Evolutionary conservation across 805 yeast genomes (phyloP), one percentile per base, ranked within the genome.

Genomic region (Myxozyma sirexii): DNA sequence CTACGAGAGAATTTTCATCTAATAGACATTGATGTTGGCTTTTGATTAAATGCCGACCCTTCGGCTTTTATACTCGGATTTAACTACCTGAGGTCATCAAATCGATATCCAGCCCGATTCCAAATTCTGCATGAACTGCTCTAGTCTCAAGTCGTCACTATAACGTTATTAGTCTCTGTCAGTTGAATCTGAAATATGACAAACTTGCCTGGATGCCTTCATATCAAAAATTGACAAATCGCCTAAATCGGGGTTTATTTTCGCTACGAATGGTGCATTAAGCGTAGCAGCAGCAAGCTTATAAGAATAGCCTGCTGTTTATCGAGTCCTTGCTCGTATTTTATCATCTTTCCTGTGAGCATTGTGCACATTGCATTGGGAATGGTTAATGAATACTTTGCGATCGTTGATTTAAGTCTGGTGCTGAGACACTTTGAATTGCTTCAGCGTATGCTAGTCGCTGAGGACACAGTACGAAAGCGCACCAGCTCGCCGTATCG

Each of bases 111-210:
- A 56, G 44, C n/a, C 59, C 59, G 23, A 57, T 19, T 57, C 61
- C 44, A 57, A 44, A 48, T 57, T 57, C 33, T 57, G 61, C 61
- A 57, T 45, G n/a, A 57, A 57, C 46, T 57, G 61, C 49, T 57
- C 61, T 29, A 57, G n/a, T 17, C 61, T 43, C 21, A 35, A 26
- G 24, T 52, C 57, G 21, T 57, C 57, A 12, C 61, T 52, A 42
- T 4, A n/a, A 23, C 24, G 6, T 15, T 17, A 23, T 19, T 17
- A 19, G 24, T 4, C 13, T 29, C n/a, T 35, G 21, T 26, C 2
- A 23, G 3, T 6, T 38, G 13, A 23, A 17, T 23, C 17, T 5
- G 6, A 39, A 3, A 45, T 7, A 31, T 4, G 19, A 33, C 10
- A 29, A 17, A 42, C 59, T 29, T 43, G 49, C 59, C 55, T 43